These are phyloP conservation scores for Somion occarium DNA, from an alignment of 1,284 basidiomycete species.

Conservation along the genomic window DNA sequence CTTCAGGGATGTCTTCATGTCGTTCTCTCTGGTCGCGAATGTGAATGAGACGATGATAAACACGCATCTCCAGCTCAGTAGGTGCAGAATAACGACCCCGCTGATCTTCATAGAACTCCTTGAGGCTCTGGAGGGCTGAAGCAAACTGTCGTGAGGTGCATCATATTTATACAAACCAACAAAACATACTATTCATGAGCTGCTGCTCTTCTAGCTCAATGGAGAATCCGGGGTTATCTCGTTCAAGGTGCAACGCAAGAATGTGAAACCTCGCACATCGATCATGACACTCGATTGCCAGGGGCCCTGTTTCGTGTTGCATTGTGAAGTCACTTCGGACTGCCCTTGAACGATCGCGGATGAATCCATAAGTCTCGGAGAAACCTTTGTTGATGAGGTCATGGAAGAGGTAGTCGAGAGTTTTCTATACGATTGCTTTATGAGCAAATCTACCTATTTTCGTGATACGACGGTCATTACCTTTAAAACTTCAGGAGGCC, in stretches of 20 bases:
- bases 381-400: slow-evolving; percentile 74
- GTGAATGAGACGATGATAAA: slow-evolving; percentile 91
- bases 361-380: slow-evolving; percentile 74
- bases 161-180: background rate
- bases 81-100: slow-evolving; percentile 62
- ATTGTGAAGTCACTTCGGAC: slow-evolving; percentile 95
- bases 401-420: slow-evolving; percentile 91
- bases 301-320: slow-evolving; percentile 75
- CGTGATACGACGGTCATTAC: slow-evolving; percentile 31
- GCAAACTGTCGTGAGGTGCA: no score
- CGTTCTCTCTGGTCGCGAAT: slow-evolving; percentile 81
- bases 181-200: slow-evolving; percentile 81
- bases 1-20: slow-evolving; percentile 75
- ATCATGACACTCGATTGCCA: slow-evolving; percentile 89
- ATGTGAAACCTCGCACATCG: slow-evolving; percentile 95
- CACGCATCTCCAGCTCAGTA: slow-evolving; percentile 92
- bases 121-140: slow-evolving; percentile 82
- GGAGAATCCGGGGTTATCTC: slow-evolving; percentile 57
- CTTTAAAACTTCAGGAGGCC: slow-evolving; percentile 82
- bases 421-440: slow-evolving; percentile 44
- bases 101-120: slow-evolving; percentile 92
- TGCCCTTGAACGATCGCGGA: slow-evolving; percentile 88
- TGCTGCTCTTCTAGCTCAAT: slow-evolving; percentile 83
- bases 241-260: slow-evolving; percentile 76
- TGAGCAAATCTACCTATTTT: background rate